Conservation (phyloP, 208 protist species). For the Leishmania martiniquensis region DNA sequence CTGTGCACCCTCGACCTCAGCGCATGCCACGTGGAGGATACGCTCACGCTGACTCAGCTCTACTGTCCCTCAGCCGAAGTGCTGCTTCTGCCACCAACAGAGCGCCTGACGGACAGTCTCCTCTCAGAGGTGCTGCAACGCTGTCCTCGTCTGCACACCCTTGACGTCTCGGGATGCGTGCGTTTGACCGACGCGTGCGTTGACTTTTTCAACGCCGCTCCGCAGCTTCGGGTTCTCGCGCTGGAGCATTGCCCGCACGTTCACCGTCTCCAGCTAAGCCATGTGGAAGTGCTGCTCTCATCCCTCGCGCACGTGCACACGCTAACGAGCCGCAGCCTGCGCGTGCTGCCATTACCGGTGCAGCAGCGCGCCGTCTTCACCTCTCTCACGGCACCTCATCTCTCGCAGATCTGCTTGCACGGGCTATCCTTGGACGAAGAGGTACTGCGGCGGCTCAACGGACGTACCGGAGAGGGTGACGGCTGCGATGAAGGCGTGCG, state of each 20-base stretch:
- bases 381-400: constrained; percentile 3
- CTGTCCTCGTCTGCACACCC: constrained; percentile 11
- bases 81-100: constrained; percentile 11
- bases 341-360: constrained; percentile 9
- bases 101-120: constrained; percentile 12
- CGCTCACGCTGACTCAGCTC: constrained; percentile 3
- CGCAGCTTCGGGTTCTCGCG: constrained; percentile 8
- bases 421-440: constrained; percentile 1
- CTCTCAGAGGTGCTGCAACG: constrained; percentile 9
- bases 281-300: constrained; percentile 10
- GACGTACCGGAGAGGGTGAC: not conserved
- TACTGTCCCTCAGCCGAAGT: constrained; percentile 10
- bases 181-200: constrained; percentile 14
- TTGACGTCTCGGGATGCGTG: constrained; percentile 14
- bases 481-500: not conserved
- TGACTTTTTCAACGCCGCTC: constrained; percentile 2
- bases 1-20: constrained; percentile 14
- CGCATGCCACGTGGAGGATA: constrained; percentile 2
- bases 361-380: constrained; percentile 4
- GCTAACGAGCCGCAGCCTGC: constrained; percentile 7
- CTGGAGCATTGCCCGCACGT: constrained; percentile 17
- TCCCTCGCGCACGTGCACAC: constrained; percentile 10
- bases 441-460: constrained; percentile 1
- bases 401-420: constrained; percentile 11
- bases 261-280: constrained; percentile 6